A percentile compares a stretch with the other conserved stretches of the same genome.
These are phyloP conservation scores for Anacardium occidentale DNA, from an alignment of 345 rosid species.

Conservation along the genomic window DNA sequence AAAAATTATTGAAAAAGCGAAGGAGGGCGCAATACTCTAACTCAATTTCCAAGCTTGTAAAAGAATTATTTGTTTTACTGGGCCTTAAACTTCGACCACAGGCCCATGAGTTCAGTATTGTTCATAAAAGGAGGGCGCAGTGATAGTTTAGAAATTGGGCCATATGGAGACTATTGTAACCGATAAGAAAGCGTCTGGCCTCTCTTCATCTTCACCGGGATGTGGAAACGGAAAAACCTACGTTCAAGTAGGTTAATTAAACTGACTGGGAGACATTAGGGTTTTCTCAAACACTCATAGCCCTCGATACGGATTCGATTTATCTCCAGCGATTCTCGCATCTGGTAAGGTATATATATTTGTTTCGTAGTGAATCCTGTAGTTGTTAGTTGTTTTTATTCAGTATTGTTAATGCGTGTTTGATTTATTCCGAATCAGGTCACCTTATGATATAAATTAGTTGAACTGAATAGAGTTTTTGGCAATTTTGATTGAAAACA, in stretches of 20 bases:
- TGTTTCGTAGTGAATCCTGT: neutral
- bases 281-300: neutral
- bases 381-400: neutral
- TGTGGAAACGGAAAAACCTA: neutral
- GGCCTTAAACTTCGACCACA: too few species aligned
- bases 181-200: neutral
- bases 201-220: neutral
- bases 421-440: slow-evolving; percentile 10
- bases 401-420: neutral
- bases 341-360: slow-evolving; percentile 3
- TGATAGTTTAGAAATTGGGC: neutral
- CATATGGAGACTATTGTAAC: neutral
- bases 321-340: neutral
- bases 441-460: neutral
- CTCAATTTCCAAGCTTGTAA: too few species aligned
- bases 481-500: neutral
- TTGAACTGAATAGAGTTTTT: neutral
- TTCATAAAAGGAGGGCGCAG: neutral
- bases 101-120: neutral
- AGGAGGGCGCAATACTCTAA: too few species aligned
- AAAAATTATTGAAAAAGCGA: too few species aligned
- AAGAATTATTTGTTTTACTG: too few species aligned
- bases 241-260: neutral
- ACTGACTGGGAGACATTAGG: neutral
- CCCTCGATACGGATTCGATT: neutral